Evolutionary conservation across 2,329 filamentous ascomycete genomes (phyloP).

Genomic region (Acephala macrosclerotiorum): DNA sequence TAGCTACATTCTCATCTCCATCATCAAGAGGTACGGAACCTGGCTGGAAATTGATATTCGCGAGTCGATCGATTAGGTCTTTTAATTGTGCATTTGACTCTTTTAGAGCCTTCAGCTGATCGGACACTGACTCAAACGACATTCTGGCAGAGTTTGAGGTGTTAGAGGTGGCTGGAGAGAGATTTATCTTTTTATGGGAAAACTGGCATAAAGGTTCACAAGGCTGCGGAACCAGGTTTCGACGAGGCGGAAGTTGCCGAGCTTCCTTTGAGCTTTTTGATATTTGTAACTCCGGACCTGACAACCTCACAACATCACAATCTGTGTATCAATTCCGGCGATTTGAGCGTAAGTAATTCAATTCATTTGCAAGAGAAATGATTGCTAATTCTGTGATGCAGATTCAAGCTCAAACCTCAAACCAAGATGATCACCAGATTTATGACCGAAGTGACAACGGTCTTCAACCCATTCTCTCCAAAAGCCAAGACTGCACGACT

Average conservation of each 20-base stretch:
- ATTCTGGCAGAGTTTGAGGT: conserved; percentile 30
- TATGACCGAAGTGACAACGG: conserved; percentile 82
- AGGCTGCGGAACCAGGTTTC: conserved; percentile 7
- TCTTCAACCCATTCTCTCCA: conserved; percentile 90
- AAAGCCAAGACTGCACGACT: conserved; percentile 83
- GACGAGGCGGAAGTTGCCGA: conserved; percentile 26
- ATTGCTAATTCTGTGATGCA: conserved; percentile 18
- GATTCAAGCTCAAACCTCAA: conserved; percentile 10
- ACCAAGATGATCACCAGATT: conserved; percentile 81
- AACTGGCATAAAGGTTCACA: conserved; percentile 18
- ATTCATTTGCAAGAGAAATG: neutral
- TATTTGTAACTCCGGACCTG: neutral
- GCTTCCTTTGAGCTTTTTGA: conserved; percentile 23
- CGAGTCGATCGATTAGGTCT: conserved; percentile 66
- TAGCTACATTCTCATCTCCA: conserved; percentile 56
- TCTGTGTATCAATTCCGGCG: neutral
- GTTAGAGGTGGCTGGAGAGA: neutral
- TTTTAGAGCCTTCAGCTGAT: conserved; percentile 66
- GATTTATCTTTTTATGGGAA: conserved; percentile 6
- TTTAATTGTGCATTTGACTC: conserved; percentile 66
- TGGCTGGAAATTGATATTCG: conserved; percentile 63
- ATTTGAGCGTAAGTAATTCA: conserved; percentile 11
- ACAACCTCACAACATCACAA: neutral
- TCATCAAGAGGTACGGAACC: conserved; percentile 60
- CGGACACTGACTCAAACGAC: conserved; percentile 68